Evolutionary conservation across 495 filamentous ascomycete genomes (phyloP).

Genomic region (Xylaria nigripes): DNA sequence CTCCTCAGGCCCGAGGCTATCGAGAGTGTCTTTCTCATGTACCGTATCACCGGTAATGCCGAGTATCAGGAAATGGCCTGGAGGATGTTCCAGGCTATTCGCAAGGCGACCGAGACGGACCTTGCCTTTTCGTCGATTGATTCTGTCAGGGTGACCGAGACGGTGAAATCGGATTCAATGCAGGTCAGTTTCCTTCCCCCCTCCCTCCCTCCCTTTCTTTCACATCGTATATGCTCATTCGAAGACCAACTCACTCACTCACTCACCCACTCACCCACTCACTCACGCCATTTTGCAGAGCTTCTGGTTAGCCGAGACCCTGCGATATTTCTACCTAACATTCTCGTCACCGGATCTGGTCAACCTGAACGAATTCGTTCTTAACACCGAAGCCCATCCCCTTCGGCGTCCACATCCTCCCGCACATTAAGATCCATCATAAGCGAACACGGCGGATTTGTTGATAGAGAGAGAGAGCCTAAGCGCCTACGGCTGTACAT

Average conservation of each 20-base stretch:
- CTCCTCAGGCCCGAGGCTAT: slow-evolving; percentile 50
- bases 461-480: too few species aligned
- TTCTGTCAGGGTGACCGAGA: slow-evolving; percentile 17
- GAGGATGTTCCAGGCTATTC: slow-evolving; percentile 47
- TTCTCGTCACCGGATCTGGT: slow-evolving; percentile 64
- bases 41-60: slow-evolving; percentile 47
- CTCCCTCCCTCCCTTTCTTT: background rate
- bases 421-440: too few species aligned
- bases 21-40: slow-evolving; percentile 52
- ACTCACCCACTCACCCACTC: too few species aligned
- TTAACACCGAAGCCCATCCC: slow-evolving; percentile 72
- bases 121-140: slow-evolving; percentile 27
- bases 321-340: slow-evolving; percentile 81
- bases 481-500: too few species aligned
- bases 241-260: background rate
- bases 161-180: slow-evolving; percentile 34
- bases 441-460: too few species aligned
- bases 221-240: background rate
- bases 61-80: slow-evolving; percentile 49
- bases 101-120: slow-evolving; percentile 35
- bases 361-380: slow-evolving; percentile 46
- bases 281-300: slow-evolving; percentile 18
- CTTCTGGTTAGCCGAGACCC: slow-evolving; percentile 58
- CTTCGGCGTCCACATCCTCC: slow-evolving; percentile 37
- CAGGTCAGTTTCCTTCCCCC: slow-evolving; percentile 23